phyloP scores from a whole-genome alignment of 75 land plant species.

The Picea glauca region DNA sequence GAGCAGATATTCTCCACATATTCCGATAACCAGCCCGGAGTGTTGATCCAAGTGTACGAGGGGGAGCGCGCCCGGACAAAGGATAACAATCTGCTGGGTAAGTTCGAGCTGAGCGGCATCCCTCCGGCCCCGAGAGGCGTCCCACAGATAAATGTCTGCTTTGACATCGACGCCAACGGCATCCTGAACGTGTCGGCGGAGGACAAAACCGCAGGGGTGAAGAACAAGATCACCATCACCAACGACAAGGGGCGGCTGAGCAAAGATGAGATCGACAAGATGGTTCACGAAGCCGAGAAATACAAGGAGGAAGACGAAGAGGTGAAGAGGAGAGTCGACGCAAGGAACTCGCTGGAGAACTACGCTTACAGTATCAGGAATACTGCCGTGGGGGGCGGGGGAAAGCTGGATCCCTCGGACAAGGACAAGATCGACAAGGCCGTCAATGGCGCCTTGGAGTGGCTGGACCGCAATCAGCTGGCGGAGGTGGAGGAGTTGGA shows the following conservation, averaged over 20 bases:
- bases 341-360: conserved; percentile 41
- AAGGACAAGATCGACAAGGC: conserved; percentile 14
- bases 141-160: conserved; percentile 34
- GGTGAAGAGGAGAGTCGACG: conserved; percentile 34
- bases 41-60: conserved; percentile 27
- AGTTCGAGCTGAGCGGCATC: conserved; percentile 39
- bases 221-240: conserved; percentile 43
- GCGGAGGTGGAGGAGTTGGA: conserved; percentile 41
- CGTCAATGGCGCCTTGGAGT: conserved; percentile 17
- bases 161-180: conserved; percentile 43
- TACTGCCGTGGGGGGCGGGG: conserved; percentile 28
- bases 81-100: conserved; percentile 39
- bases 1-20: conserved; percentile 30
- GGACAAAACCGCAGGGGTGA: conserved; percentile 18
- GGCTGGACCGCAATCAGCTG: conserved; percentile 40
- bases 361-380: conserved; percentile 56
- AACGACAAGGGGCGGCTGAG: conserved; percentile 47
- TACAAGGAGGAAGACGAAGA: conserved; percentile 50
- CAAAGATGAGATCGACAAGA: conserved; percentile 48
- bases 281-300: conserved; percentile 45
- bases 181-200: conserved; percentile 27
- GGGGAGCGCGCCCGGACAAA: conserved; percentile 22
- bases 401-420: not conserved
- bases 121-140: conserved; percentile 43
- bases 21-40: conserved; percentile 33